phyloP scores from a whole-genome alignment of 2,329 filamentous ascomycete species.

The Fusarium domesticum region DNA sequence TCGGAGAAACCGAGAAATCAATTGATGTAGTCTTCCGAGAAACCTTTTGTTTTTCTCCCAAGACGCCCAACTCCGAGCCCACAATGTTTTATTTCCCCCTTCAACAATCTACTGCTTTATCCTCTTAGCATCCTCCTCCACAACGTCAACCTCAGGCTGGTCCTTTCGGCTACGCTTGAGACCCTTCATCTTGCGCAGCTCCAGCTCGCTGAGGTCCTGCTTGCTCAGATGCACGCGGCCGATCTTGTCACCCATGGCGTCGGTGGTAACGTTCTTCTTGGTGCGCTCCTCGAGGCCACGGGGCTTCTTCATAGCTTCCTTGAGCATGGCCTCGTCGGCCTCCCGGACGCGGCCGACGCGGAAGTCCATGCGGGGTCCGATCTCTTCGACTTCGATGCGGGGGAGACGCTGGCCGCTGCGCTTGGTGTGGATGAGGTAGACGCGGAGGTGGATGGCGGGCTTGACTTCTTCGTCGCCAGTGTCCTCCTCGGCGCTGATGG shows the following conservation, averaged over 20 bases:
- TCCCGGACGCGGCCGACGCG: constrained; percentile 76
- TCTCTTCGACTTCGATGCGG: constrained; percentile 89
- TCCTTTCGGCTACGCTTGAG: constrained; percentile 77
- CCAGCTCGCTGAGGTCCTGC: constrained; percentile 82
- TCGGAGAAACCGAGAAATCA: constrained; percentile 21
- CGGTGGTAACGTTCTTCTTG: constrained; percentile 96
- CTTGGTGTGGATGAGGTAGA: constrained; percentile 84
- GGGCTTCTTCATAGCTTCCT: constrained; percentile 85
- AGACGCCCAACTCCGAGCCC: constrained; percentile 33
- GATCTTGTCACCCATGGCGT: constrained; percentile 93
- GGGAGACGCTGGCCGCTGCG: constrained; percentile 83
- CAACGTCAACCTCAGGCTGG: constrained; percentile 47
- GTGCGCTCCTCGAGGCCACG: constrained; percentile 71
- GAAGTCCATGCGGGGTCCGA: constrained; percentile 92
- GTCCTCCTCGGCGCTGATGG: constrained; percentile 70
- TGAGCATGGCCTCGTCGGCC: constrained; percentile 74
- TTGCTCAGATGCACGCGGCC: constrained; percentile 87
- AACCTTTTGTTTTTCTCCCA: constrained; percentile 23
- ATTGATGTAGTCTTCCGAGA: constrained; percentile 27
- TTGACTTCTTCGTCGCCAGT: constrained; percentile 44
- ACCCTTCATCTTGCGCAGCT: constrained; percentile 99
- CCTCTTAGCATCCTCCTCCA: constrained; percentile 39
- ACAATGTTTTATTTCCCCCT: constrained; percentile 11
- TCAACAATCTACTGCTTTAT: constrained; percentile 30
- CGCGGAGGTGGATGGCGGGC: constrained; percentile 64